Evolutionary conservation across 2,329 filamentous ascomycete genomes (phyloP).

Genomic region (Aspergillus sp.): DNA sequence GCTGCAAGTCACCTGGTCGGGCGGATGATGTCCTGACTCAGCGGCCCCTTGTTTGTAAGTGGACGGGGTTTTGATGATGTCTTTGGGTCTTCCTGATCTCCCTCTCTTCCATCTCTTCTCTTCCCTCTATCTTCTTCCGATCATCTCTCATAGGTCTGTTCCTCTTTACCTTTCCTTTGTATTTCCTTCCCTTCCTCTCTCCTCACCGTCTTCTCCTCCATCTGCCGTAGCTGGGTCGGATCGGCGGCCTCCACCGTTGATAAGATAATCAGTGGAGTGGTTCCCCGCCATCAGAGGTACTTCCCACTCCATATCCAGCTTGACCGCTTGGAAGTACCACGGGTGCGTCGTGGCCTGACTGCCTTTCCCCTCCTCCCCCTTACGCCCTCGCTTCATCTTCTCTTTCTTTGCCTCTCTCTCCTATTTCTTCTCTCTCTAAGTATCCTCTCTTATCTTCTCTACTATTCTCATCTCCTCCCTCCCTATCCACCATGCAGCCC

Average conservation of each 20-base stretch:
- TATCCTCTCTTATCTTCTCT: conserved; percentile 5
- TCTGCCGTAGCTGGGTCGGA: not conserved
- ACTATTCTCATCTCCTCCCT: not conserved
- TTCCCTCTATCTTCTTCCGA: not conserved
- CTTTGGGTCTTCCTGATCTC: not conserved
- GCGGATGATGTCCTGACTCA: not conserved
- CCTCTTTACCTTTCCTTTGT: not conserved
- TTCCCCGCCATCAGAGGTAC: not conserved
- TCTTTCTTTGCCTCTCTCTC: not conserved
- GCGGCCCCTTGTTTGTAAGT: not conserved
- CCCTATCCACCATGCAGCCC: conserved; percentile 37
- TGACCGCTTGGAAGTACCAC: not conserved
- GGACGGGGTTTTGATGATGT: no score
- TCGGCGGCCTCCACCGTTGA: not conserved
- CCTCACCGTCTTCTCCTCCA: not conserved
- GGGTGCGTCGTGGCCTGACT: not conserved
- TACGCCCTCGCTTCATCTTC: not conserved
- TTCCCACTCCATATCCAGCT: not conserved
- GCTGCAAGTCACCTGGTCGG: not conserved
- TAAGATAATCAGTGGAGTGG: conserved; percentile 4
- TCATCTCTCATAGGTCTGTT: not conserved
- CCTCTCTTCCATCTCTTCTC: not conserved
- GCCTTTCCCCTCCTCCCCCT: not conserved
- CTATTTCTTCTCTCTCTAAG: conserved; percentile 2
- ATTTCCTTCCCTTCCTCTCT: not conserved